A percentile compares a stretch with the other conserved stretches of the same genome.
Evolutionary conservation across 2,329 filamentous ascomycete species (phyloP).

Genomic region (Mycosphaerelloides madeirae): DNA sequence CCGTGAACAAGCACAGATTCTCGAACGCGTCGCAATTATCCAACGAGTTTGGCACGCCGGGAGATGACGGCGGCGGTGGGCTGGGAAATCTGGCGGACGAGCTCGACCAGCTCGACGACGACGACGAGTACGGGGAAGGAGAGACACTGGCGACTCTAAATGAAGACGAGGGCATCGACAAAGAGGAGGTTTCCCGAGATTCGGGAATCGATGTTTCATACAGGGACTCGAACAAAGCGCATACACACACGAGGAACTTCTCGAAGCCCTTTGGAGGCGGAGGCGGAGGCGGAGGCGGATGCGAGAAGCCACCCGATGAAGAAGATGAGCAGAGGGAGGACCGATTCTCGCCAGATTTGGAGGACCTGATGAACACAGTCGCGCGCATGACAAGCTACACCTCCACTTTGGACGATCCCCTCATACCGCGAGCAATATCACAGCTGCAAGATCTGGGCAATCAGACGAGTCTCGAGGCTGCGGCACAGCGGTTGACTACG

Average conservation of each 20-base stretch:
- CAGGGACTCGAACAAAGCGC: conserved; percentile 29
- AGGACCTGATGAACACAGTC: conserved; percentile 32
- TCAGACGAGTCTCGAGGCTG: conserved; percentile 30
- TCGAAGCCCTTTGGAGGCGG: conserved; percentile 27
- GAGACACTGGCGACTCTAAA: conserved; percentile 18
- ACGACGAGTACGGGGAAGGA: conserved; percentile 28
- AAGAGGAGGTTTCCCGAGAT: conserved; percentile 38
- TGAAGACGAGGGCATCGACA: conserved; percentile 16
- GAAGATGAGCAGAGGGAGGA: conserved; percentile 13
- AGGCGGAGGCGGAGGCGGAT: no score
- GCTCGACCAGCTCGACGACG: conserved; percentile 62
- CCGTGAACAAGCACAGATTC: conserved; percentile 35
- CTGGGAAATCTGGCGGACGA: conserved; percentile 78
- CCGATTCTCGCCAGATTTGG: conserved; percentile 41
- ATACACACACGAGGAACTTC: conserved; percentile 52
- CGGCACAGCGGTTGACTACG: conserved; percentile 32
- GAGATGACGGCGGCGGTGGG: conserved; percentile 46
- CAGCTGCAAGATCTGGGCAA: conserved; percentile 34
- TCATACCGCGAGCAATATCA: conserved; percentile 29
- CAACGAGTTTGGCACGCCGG: conserved; percentile 37
- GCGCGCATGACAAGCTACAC: conserved; percentile 31
- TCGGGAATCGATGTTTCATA: conserved; percentile 44
- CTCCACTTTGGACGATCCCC: conserved; percentile 28
- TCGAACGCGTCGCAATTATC: conserved; percentile 31
- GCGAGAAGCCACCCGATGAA: conserved; percentile 22